These are phyloP conservation scores for Capronia coronata DNA, from an alignment of 2,329 filamentous ascomycete genomes.

Conservation along the genomic window DNA sequence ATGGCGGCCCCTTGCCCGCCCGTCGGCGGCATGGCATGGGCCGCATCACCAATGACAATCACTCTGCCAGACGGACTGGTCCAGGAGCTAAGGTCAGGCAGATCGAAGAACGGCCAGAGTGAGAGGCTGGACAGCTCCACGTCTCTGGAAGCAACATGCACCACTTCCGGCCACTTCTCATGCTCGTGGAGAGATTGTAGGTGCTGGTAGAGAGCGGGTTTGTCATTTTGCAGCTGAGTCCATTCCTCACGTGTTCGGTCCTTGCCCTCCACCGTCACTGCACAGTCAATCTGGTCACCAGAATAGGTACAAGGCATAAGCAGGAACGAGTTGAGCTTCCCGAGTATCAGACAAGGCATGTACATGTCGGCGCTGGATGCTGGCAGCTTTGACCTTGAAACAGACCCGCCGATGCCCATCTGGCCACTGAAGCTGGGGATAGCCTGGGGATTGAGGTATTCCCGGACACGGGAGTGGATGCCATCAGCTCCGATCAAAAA, in stretches of 20 bases:
- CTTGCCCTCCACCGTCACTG: conserved; percentile 18
- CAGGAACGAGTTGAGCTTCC: conserved; percentile 19
- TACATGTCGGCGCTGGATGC: conserved; percentile 4
- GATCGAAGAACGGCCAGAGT: conserved; percentile 23
- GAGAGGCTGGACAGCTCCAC: conserved; percentile 15
- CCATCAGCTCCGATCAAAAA: conserved; percentile 30
- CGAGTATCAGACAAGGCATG: conserved; percentile 23
- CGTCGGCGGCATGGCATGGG: conserved; percentile 26
- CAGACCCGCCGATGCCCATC: conserved; percentile 18
- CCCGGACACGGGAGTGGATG: conserved; percentile 27
- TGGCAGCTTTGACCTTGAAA: conserved; percentile 6
- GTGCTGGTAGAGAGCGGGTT: conserved; percentile 12
- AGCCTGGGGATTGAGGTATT: conserved; percentile 10
- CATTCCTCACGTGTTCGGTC: conserved; percentile 24
- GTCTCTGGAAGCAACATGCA: conserved; percentile 15
- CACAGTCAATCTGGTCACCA: conserved; percentile 11
- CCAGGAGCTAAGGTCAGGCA: conserved; percentile 25
- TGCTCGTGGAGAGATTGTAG: conserved; percentile 13
- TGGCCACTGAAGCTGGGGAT: conserved; percentile 23
- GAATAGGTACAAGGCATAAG: conserved; percentile 17
- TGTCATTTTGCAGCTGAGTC: conserved; percentile 19
- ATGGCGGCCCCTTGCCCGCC: conserved; percentile 25
- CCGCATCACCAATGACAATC: conserved; percentile 25
- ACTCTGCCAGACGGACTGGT: conserved; percentile 15
- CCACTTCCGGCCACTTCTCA: conserved; percentile 18